Conservation (phyloP, 371 early-diverging fungal genomes). For the Mortierella sp. region DNA sequence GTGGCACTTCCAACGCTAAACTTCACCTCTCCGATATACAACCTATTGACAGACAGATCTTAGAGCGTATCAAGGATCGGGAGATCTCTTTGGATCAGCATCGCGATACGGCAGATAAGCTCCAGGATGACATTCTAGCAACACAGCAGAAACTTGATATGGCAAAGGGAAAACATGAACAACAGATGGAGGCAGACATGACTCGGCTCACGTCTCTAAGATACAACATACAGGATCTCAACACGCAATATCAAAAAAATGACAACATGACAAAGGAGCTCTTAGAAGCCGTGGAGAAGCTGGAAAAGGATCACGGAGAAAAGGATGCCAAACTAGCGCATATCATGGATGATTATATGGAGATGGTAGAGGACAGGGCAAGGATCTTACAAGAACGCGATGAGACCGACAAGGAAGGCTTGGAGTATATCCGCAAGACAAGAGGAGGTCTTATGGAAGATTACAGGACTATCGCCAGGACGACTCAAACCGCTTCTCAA, state of each 20-base stretch:
- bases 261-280: constrained; percentile 11
- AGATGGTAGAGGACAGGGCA: constrained; percentile 2
- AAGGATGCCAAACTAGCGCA: constrained; percentile 4
- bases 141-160: constrained; percentile 4
- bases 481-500: not conserved
- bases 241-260: constrained; percentile 3
- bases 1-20: constrained; percentile 12
- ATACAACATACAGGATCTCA: not conserved
- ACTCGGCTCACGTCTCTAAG: not conserved
- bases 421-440: not conserved
- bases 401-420: constrained; percentile 15
- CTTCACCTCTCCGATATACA: constrained; percentile 31
- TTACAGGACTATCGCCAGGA: not conserved
- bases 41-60: constrained; percentile 11
- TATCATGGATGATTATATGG: not conserved
- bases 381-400: constrained; percentile 14
- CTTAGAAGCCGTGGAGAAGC: constrained; percentile 1
- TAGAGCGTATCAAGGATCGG: constrained; percentile 35
- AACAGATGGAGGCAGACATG: constrained; percentile 1
- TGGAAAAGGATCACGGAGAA: constrained; percentile 1
- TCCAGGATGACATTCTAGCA: constrained; percentile 1
- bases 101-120: constrained; percentile 6
- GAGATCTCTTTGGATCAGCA: constrained; percentile 42
- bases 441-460: constrained; percentile 6
- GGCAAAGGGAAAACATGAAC: constrained; percentile 11